phyloP scores from a whole-genome alignment of 495 filamentous ascomycete genomes.

The Tuber umbilicatum region DNA sequence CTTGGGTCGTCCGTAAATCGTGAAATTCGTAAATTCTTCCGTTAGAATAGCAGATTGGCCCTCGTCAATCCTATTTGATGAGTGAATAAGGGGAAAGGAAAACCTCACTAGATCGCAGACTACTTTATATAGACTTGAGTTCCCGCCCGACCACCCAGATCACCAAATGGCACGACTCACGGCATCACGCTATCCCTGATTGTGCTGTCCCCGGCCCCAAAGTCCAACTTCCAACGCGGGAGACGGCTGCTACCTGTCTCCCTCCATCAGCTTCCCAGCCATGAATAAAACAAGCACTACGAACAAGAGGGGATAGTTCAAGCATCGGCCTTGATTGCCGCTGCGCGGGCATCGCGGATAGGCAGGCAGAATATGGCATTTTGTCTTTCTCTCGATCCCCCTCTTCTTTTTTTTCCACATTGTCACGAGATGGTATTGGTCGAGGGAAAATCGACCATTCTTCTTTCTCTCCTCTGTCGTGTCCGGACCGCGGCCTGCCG shows the following conservation, averaged over 20 bases:
- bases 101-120: not conserved
- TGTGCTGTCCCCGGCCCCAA: not conserved
- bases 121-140: not conserved
- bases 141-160: not conserved
- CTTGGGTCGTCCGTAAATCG: not conserved
- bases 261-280: not conserved
- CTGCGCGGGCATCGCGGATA: not conserved
- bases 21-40: conserved; percentile 7
- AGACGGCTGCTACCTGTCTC: not conserved
- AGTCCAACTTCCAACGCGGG: not conserved
- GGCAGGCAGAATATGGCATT: not conserved
- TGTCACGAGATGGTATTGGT: not conserved
- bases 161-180: not conserved
- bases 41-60: not conserved
- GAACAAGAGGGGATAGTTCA: not conserved
- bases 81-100: not conserved
- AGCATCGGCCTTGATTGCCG: not conserved
- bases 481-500: not conserved
- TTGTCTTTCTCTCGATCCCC: not conserved
- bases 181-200: not conserved
- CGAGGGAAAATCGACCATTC: not conserved
- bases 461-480: not conserved
- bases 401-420: not conserved
- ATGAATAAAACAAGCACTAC: not conserved
- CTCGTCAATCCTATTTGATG: not conserved